These are phyloP conservation scores for Yamadazyma sp. DNA, from an alignment of 1,139 yeast species.

Conservation along the genomic window DNA sequence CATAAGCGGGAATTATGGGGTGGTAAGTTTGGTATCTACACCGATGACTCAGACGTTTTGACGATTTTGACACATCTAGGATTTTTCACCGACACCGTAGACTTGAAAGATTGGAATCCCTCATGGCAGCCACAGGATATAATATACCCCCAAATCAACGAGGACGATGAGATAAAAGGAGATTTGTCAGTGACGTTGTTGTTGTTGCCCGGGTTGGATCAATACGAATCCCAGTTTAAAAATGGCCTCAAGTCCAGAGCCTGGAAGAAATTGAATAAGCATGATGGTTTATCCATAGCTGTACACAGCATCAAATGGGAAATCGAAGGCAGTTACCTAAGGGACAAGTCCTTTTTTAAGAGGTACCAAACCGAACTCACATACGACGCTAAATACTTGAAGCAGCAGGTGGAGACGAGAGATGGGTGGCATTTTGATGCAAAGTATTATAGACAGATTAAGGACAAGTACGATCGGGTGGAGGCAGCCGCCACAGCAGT, in stretches of 20 bases:
- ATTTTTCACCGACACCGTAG: constrained; percentile 36
- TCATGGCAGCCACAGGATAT: constrained; percentile 30
- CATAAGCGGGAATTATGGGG: constrained; percentile 79
- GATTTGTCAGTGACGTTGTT: constrained; percentile 73
- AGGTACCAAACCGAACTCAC: constrained; percentile 27
- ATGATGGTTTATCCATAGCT: constrained; percentile 69
- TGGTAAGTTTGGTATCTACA: constrained; percentile 71
- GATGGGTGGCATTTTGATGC: constrained; percentile 37
- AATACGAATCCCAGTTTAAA: constrained; percentile 62
- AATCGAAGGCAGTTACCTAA: constrained; percentile 28
- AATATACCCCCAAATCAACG: constrained; percentile 22
- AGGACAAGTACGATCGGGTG: constrained; percentile 19
- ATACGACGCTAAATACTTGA: constrained; percentile 24
- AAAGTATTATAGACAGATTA: constrained; percentile 27
- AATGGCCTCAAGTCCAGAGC: constrained; percentile 72
- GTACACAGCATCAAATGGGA: constrained; percentile 59
- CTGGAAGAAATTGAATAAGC: constrained; percentile 57
- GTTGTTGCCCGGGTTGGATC: constrained; percentile 64
- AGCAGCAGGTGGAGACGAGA: constrained; percentile 15
- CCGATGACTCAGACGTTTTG: constrained; percentile 89
- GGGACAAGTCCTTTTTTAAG: constrained; percentile 31
- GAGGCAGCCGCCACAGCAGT: background rate
- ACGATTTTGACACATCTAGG: constrained; percentile 77
- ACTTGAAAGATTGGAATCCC: constrained; percentile 37
- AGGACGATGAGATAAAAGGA: constrained; percentile 31